Conservation (phyloP, 768 basidiomycete species). For the Pilatotrama ljubarskyi region DNA sequence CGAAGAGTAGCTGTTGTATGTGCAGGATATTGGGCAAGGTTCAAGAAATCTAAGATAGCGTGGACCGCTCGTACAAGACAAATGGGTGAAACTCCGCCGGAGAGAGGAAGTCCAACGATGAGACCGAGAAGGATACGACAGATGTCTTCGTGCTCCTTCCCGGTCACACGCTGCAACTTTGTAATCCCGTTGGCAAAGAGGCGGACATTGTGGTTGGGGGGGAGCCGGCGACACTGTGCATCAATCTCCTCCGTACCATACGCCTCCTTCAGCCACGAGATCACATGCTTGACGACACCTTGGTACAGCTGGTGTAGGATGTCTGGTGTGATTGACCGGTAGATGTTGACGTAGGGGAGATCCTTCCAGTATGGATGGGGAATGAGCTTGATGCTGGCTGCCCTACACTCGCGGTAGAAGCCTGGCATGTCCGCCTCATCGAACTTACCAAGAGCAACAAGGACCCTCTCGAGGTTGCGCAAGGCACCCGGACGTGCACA, state of each 20-base stretch:
- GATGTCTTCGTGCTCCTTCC: conserved; percentile 37
- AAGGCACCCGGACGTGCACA: background rate
- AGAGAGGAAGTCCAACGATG: conserved; percentile 9
- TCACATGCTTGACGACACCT: conserved; percentile 31
- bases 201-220: conserved; percentile 35
- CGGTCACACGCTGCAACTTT: conserved; percentile 31
- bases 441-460: background rate
- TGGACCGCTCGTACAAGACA: conserved; percentile 1
- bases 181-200: conserved; percentile 37
- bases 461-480: conserved; percentile 2
- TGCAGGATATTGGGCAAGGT: conserved; percentile 38
- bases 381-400: conserved; percentile 6
- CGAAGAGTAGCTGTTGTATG: conserved; percentile 7
- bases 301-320: conserved; percentile 28
- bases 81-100: background rate
- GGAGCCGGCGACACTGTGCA: conserved; percentile 24
- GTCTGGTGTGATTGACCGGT: conserved; percentile 17
- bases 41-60: conserved; percentile 20
- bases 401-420: conserved; percentile 28
- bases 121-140: conserved; percentile 7
- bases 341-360: conserved; percentile 9
- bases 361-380: conserved; percentile 3
- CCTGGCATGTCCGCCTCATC: background rate
- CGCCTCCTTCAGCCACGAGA: background rate
- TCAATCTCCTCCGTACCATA: conserved; percentile 16